Evolutionary conservation across 495 filamentous ascomycete species (phyloP).

Genomic region (Venustampulla echinocandica): DNA sequence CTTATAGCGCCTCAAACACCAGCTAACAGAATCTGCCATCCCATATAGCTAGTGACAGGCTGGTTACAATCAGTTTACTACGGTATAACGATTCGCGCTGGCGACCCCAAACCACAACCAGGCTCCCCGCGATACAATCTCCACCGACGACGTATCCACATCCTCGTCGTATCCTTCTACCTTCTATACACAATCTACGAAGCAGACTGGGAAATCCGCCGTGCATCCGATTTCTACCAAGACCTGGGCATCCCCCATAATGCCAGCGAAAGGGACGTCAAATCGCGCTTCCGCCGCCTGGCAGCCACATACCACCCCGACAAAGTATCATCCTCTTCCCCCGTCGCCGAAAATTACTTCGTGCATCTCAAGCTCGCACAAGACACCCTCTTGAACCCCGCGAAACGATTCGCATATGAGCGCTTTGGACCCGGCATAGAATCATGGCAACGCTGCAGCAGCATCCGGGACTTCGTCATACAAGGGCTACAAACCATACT

Average conservation of each 20-base stretch:
- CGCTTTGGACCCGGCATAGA: constrained; percentile 76
- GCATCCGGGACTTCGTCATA: constrained; percentile 63
- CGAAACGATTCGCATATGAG: constrained; percentile 84
- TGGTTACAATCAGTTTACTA: constrained; percentile 80
- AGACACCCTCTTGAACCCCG: constrained; percentile 72
- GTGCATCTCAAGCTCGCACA: constrained; percentile 73
- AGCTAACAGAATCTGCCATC: too few relatives aligned
- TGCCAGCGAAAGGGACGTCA: constrained; percentile 66
- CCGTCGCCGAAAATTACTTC: constrained; percentile 53
- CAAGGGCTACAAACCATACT: constrained; percentile 48
- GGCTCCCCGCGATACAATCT: constrained; percentile 57
- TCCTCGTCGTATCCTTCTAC: constrained; percentile 71
- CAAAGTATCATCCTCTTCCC: constrained; percentile 45
- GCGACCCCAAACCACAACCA: constrained; percentile 70
- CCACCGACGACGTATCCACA: constrained; percentile 74
- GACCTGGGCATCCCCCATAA: constrained; percentile 57
- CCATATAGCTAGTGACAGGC: constrained; percentile 60
- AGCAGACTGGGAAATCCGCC: constrained; percentile 69
- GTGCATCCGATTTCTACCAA: constrained; percentile 66
- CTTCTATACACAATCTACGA: constrained; percentile 93
- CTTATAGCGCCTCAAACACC: too few relatives aligned
- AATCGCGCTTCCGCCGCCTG: constrained; percentile 76
- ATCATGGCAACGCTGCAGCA: constrained; percentile 58
- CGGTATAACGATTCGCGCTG: constrained; percentile 81
- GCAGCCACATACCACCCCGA: constrained; percentile 85